Evolutionary conservation across 805 yeast genomes (phyloP).

Genomic region (Wickerhamomyces rabaulensis): DNA sequence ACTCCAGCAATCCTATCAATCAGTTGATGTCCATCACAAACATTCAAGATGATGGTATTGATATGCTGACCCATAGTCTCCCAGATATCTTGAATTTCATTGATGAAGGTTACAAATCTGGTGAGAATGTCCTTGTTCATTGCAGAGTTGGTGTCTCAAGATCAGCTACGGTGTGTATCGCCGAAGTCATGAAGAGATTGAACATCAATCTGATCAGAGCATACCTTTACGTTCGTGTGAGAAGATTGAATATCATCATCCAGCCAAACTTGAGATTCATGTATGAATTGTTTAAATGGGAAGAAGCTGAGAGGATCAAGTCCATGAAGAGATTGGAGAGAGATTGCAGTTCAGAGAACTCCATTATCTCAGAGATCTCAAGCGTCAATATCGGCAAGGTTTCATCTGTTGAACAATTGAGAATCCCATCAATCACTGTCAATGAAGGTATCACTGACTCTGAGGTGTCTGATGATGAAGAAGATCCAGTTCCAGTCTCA

Average conservation of each 20-base stretch:
- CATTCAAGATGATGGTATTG: constrained; percentile 89
- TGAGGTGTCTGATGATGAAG: constrained; percentile 4
- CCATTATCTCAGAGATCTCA: background rate
- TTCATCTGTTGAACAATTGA: background rate
- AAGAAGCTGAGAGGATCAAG: constrained; percentile 27
- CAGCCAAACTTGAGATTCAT: constrained; percentile 90
- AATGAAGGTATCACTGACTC: background rate
- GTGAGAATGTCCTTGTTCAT: constrained; percentile 67
- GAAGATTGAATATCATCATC: constrained; percentile 85
- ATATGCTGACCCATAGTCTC: constrained; percentile 58
- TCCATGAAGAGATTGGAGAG: background rate
- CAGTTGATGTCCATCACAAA: constrained; percentile 54
- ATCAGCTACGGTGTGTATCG: constrained; percentile 93
- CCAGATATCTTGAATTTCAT: constrained; percentile 62
- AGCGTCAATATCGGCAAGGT: background rate
- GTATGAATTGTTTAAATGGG: constrained; percentile 82
- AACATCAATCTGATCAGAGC: constrained; percentile 68
- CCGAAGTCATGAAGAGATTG: constrained; percentile 83
- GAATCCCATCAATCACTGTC: background rate
- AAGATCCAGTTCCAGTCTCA: constrained; percentile 8
- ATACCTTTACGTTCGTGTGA: constrained; percentile 80
- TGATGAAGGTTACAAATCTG: constrained; percentile 41
- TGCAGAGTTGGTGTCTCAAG: constrained; percentile 95
- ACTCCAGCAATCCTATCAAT: constrained; percentile 17
- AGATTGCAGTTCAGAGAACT: constrained; percentile 1